These are phyloP conservation scores for Lagenaria siceraria DNA, from an alignment of 306 rosid genomes.

Conservation along the genomic window DNA sequence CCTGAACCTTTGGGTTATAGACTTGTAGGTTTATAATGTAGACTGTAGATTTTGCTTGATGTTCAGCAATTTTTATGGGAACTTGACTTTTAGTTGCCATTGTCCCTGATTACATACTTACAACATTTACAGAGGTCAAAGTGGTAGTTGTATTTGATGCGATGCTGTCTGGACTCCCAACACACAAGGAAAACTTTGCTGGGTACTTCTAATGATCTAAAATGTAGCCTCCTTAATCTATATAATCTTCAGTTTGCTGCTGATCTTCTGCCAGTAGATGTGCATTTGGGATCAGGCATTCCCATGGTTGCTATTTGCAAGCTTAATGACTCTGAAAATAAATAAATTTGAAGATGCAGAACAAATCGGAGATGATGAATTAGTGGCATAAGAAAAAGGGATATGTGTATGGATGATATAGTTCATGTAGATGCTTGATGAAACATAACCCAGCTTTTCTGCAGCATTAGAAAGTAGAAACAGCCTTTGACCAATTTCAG, in stretches of 20 bases:
- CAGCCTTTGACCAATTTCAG: neutral
- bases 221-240: neutral
- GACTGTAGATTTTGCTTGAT: neutral
- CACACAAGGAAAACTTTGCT: constrained; percentile 54
- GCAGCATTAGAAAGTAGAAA: neutral
- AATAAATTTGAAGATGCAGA: neutral
- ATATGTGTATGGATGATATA: neutral
- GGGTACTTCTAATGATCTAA: constrained; percentile 44
- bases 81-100: neutral
- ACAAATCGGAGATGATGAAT: neutral
- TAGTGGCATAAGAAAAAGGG: neutral
- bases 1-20: neutral
- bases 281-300: neutral
- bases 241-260: neutral
- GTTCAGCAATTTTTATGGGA: neutral
- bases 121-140: constrained; percentile 58
- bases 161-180: constrained; percentile 82
- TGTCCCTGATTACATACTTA: constrained; percentile 6
- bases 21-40: neutral
- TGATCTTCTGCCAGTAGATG: neutral
- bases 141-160: constrained; percentile 91
- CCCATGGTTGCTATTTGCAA: neutral
- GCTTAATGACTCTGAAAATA: neutral
- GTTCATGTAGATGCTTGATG: neutral
- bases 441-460: neutral